Conservation (phyloP, 176 grass and related monocot genomes). For the Triticum urartu region DNA sequence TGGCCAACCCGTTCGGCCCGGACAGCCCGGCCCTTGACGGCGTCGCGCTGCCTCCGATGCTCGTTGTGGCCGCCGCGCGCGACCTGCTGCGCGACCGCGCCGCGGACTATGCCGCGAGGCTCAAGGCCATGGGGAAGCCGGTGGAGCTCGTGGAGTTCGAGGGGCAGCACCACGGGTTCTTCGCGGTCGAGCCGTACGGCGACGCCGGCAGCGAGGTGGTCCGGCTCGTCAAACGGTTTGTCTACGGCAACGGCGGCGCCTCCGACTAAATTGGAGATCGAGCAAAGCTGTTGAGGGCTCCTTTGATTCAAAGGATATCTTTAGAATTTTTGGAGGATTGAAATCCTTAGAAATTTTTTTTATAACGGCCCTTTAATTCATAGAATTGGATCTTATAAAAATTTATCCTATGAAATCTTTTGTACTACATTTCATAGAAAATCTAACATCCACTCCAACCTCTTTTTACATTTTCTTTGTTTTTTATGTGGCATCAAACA, state of each 20-base stretch:
- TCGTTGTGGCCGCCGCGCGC: conserved; percentile 25
- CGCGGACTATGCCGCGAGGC: conserved; percentile 27
- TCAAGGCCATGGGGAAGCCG: conserved; percentile 38
- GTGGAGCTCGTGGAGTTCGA: conserved; percentile 42
- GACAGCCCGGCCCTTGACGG: conserved; percentile 12
- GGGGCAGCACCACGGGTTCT: conserved; percentile 78
- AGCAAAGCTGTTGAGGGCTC: background rate
- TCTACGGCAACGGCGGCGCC: conserved; percentile 37
- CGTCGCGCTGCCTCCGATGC: conserved; percentile 20
- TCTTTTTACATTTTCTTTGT: too few relatives aligned
- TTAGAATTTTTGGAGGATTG: too few relatives aligned
- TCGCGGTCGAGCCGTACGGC: conserved; percentile 53
- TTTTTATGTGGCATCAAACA: too few relatives aligned
- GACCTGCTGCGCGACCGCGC: conserved; percentile 48
- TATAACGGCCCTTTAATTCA: too few relatives aligned
- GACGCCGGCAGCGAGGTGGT: conserved; percentile 50
- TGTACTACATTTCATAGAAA: too few relatives aligned
- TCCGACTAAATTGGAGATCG: background rate
- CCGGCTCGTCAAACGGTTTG: conserved; percentile 39
- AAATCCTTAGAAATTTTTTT: too few relatives aligned
- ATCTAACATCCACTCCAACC: too few relatives aligned
- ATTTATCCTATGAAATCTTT: too few relatives aligned
- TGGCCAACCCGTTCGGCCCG: conserved; percentile 37
- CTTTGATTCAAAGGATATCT: too few relatives aligned
- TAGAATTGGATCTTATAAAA: too few relatives aligned